phyloP scores from a whole-genome alignment of 495 filamentous ascomycete genomes.

The Trichoderma virens region DNA sequence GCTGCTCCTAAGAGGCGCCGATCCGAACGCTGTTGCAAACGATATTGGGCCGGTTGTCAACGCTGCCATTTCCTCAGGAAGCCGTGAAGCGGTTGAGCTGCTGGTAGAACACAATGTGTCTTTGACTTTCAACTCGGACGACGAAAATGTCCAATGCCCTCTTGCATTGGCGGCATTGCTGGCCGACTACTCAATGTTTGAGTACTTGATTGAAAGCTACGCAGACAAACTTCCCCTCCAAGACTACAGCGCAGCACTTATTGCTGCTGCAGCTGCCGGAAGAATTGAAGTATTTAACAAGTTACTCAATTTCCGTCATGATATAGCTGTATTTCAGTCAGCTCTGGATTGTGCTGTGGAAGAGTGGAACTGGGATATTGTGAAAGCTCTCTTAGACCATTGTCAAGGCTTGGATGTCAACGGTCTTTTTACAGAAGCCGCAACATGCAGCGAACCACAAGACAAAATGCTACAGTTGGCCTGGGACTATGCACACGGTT shows the following conservation, averaged over 20 bases:
- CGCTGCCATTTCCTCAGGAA: constrained; percentile 27
- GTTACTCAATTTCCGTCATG: background rate
- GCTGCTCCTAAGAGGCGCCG: constrained; percentile 22
- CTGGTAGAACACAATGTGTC: constrained; percentile 25
- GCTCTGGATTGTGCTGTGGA: background rate
- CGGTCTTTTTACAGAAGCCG: background rate
- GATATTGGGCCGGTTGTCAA: constrained; percentile 28
- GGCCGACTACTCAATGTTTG: constrained; percentile 27
- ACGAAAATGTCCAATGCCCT: constrained; percentile 18
- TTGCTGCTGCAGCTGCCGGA: background rate
- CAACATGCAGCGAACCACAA: background rate
- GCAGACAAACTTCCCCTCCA: background rate
- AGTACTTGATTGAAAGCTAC: constrained; percentile 16
- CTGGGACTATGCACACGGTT: constrained; percentile 7
- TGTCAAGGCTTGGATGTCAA: background rate
- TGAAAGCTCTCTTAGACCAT: background rate
- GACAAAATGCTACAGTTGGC: background rate
- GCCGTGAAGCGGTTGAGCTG: constrained; percentile 24
- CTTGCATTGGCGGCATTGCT: constrained; percentile 22
- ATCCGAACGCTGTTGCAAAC: constrained; percentile 22
- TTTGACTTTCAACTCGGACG: constrained; percentile 16
- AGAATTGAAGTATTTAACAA: background rate
- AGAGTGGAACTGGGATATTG: background rate
- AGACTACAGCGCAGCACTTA: background rate
- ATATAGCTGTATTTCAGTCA: background rate